phyloP scores from a whole-genome alignment of 2,329 filamentous ascomycete genomes.

The Fusarium veterinarium region DNA sequence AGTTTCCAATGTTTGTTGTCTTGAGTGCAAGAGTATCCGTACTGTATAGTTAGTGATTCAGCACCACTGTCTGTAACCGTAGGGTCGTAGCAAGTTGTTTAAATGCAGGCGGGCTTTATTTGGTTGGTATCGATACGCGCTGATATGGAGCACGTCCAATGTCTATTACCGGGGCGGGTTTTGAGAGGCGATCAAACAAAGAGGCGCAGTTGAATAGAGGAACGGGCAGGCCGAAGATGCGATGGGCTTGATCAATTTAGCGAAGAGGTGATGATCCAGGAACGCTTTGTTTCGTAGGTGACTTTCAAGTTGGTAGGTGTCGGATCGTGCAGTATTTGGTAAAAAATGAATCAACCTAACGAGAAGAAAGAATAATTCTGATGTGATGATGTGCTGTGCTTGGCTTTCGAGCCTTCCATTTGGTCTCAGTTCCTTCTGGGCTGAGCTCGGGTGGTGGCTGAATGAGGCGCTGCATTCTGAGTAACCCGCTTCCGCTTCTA shows the following conservation, averaged over 20 bases:
- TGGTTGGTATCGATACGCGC: conserved; percentile 15
- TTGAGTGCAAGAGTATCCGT: not conserved
- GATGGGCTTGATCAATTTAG: not conserved
- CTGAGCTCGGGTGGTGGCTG: conserved; percentile 35
- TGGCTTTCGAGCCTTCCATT: not conserved
- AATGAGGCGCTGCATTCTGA: conserved; percentile 31
- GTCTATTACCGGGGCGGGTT: conserved; percentile 4
- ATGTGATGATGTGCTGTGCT: not conserved
- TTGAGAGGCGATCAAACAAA: conserved; percentile 19
- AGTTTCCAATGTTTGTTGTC: not conserved
- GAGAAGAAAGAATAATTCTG: not conserved
- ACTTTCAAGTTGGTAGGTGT: not conserved
- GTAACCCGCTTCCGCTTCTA: conserved; percentile 1
- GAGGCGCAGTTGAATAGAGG: conserved; percentile 21
- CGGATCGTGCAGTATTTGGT: not conserved
- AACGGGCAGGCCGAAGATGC: conserved; percentile 1
- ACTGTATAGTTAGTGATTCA: not conserved
- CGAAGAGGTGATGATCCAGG: not conserved
- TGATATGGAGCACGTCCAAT: conserved; percentile 14
- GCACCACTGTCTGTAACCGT: not conserved
- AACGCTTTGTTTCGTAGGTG: conserved; percentile 3
- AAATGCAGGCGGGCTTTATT: conserved; percentile 9
- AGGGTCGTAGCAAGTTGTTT: conserved; percentile 1
- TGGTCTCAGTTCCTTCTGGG: conserved; percentile 10
- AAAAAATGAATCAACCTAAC: conserved; percentile 1